phyloP scores from a whole-genome alignment of 1,139 yeast species.

The Hyphopichia fennica region DNA sequence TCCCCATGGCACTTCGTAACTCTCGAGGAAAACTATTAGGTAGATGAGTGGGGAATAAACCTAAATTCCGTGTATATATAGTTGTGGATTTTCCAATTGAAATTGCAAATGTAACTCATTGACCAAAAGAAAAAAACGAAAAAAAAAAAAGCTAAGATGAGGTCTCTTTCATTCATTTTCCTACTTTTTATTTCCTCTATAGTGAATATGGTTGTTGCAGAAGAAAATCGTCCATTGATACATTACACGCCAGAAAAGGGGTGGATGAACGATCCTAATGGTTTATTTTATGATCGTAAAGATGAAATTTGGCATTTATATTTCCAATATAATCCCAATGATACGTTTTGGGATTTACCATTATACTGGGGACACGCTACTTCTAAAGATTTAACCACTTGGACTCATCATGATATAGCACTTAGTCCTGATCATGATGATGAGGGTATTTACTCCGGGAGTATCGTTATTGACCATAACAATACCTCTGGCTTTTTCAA shows the following conservation, averaged over 20 bases:
- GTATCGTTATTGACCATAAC: slow-evolving; percentile 30
- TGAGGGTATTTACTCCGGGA: slow-evolving; percentile 32
- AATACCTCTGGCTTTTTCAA: slow-evolving; percentile 35
- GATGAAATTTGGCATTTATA: slow-evolving; percentile 21
- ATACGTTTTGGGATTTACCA: slow-evolving; percentile 23
- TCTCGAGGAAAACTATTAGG: too few relatives aligned
- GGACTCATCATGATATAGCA: slow-evolving; percentile 30
- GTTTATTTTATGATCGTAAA: slow-evolving; percentile 9
- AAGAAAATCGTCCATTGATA: slow-evolving; percentile 2
- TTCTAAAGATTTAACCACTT: slow-evolving; percentile 26
- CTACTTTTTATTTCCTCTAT: background rate
- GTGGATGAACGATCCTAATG: slow-evolving; percentile 13
- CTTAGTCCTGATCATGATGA: slow-evolving; percentile 19
- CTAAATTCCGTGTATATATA: too few relatives aligned
- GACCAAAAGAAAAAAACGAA: too few relatives aligned
- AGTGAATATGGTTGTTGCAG: too few relatives aligned
- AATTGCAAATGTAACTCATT: too few relatives aligned
- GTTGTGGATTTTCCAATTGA: too few relatives aligned
- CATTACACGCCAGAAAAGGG: slow-evolving; percentile 5
- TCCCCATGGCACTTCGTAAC: too few relatives aligned
- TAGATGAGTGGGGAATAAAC: too few relatives aligned
- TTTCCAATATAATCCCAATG: slow-evolving; percentile 32
- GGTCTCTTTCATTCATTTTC: too few relatives aligned
- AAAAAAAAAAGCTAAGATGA: too few relatives aligned
- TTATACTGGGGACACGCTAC: slow-evolving; percentile 37